These are phyloP conservation scores for Coniosporium tulheliwenetii DNA, from an alignment of 2,329 filamentous ascomycete genomes.

Conservation along the genomic window DNA sequence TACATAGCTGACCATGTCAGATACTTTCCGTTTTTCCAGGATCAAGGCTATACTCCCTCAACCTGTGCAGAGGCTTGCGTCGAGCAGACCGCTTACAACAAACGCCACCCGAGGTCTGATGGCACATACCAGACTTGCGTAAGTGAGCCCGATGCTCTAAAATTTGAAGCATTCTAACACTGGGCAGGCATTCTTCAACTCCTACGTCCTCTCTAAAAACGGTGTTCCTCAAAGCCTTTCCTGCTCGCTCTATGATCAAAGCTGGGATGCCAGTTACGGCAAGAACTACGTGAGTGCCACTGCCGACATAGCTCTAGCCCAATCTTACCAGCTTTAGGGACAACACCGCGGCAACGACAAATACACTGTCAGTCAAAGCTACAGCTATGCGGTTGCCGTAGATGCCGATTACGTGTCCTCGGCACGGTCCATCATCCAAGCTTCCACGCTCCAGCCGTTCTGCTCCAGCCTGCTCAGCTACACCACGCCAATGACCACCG, in stretches of 20 bases:
- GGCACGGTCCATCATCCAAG: too few species aligned
- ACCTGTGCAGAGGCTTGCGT: slow-evolving; percentile 11
- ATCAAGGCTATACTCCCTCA: slow-evolving; percentile 6
- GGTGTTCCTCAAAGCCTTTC: slow-evolving; percentile 19
- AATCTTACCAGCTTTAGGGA: neutral
- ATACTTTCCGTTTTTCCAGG: slow-evolving; percentile 7
- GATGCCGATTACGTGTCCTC: neutral
- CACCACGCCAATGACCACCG: too few species aligned
- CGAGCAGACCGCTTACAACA: slow-evolving; percentile 9
- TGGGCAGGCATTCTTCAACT: slow-evolving; percentile 17
- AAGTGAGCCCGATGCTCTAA: neutral
- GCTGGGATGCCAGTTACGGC: slow-evolving; percentile 9
- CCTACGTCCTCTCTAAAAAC: slow-evolving; percentile 23
- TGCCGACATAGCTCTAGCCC: too few species aligned
- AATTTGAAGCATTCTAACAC: neutral
- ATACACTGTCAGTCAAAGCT: slow-evolving; percentile 9
- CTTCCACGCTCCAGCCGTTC: too few species aligned
- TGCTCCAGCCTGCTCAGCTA: too few species aligned
- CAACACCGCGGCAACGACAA: slow-evolving; percentile 8
- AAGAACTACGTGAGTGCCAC: slow-evolving; percentile 7
- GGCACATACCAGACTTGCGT: slow-evolving; percentile 6
- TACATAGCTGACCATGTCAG: too few species aligned
- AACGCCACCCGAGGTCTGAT: slow-evolving; percentile 7
- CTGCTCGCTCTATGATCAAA: slow-evolving; percentile 20
- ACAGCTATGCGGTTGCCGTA: slow-evolving; percentile 2